Evolutionary conservation across 306 rosid genomes (phyloP).

Genomic region (Cicer chorassanicum): DNA sequence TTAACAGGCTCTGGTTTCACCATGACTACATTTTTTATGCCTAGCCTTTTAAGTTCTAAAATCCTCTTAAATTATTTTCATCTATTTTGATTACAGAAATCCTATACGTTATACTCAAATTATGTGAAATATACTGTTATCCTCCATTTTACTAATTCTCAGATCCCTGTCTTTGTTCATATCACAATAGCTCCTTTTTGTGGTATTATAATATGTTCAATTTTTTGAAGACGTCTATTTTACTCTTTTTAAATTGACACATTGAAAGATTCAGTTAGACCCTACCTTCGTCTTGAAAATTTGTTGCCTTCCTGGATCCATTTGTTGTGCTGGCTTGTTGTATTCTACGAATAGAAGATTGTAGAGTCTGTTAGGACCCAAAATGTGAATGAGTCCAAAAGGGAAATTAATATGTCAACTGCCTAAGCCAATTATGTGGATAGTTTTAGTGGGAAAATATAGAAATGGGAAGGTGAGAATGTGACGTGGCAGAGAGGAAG

Average conservation of each 20-base stretch:
- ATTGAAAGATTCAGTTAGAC: conserved; percentile 2
- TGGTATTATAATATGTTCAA: conserved; percentile 21
- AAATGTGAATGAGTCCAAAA: too few relatives aligned
- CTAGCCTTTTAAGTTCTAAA: conserved; percentile 29
- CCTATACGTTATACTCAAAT: conserved; percentile 11
- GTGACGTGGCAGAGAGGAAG: too few relatives aligned
- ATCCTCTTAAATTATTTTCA: conserved; percentile 15
- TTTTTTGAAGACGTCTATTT: neutral
- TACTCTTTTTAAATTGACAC: neutral
- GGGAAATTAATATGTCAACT: too few relatives aligned
- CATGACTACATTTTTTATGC: neutral
- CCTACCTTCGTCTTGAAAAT: neutral
- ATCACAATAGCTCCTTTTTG: neutral
- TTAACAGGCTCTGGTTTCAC: conserved; percentile 30
- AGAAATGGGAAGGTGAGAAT: too few relatives aligned
- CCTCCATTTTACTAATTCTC: conserved; percentile 14
- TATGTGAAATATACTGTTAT: conserved; percentile 23
- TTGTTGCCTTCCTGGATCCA: neutral
- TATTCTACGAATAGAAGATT: too few relatives aligned
- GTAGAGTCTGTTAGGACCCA: too few relatives aligned
- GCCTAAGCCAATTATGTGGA: too few relatives aligned
- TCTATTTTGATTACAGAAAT: neutral
- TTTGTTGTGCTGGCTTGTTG: too few relatives aligned
- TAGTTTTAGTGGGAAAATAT: too few relatives aligned
- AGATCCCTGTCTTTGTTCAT: neutral